Base-by-base conservation (phyloP, 2,329 filamentous ascomycete species). In the Hypoxylon sp. region DNA sequence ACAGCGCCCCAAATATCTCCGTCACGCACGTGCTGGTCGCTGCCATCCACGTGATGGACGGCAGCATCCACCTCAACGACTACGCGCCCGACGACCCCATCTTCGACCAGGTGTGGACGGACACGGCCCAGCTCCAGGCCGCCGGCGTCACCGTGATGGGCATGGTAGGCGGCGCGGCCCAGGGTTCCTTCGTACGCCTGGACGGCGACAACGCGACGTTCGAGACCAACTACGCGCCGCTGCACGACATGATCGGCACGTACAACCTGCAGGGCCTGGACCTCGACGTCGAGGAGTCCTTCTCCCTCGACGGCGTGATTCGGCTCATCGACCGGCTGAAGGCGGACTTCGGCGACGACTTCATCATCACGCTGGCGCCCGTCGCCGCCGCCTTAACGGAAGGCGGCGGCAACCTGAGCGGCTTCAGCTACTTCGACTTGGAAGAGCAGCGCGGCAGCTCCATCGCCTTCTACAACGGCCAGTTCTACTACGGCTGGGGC, bases 401-500 rank as follows among this genome's bases (percentile, higher is more conserved):
- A 67, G 74, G 77, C 22, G 75, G 74, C 20, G 78, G 76, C 47
- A 91, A 92, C 74, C 83, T 97, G 2, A 93, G 90, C 62, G 94
- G 93, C 0, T 97, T 97, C 76, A 85, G 88, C 74, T 97, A 97
- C 77, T 83, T 87, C 46, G 82, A 88, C 10, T 84, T 97, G 2
- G 92, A 97, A 74, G 82, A 84, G 10, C 83, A 87, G 76, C 82
- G 87, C 5, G 89, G 89, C 0, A 77, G 77, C 15, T 84, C 89
- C 44, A 91, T 97, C 26, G 83, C 84, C 2, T 97, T 93, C 87
- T 97, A 97, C 77, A 97, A 97, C 74, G 84, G 90, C 5, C 94
- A 97, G 74, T 97, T 97, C 78, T 97, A 97, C 82, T 95, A 91
- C 73, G 93, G 93, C 1, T 97, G 92, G 89, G 92, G 92, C 7